A percentile compares a stretch with the other conserved stretches of the same genome.
phyloP scores from a whole-genome alignment of 768 basidiomycete species.

The Psilocybe subaeruginosa region DNA sequence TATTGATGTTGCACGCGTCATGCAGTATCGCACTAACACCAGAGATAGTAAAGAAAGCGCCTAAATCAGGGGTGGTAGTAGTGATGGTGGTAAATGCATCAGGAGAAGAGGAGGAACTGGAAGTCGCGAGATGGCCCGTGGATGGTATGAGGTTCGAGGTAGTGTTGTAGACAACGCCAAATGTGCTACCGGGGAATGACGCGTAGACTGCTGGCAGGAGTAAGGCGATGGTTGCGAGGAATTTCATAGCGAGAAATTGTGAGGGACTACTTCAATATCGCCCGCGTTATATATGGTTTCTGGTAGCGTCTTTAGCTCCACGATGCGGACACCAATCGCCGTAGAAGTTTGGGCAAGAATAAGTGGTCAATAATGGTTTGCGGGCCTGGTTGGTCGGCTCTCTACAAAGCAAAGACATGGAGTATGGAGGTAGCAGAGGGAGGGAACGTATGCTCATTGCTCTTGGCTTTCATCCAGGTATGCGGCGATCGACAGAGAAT shows the following conservation, averaged over 20 bases:
- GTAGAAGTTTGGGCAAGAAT: background rate
- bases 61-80: background rate
- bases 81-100: background rate
- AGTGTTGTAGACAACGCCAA: slow-evolving; percentile 7
- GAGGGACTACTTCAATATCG: background rate
- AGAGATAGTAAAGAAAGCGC: slow-evolving; percentile 5
- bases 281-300: background rate
- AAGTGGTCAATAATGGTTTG: background rate
- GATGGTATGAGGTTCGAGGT: background rate
- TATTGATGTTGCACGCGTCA: background rate
- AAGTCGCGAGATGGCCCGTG: slow-evolving; percentile 5
- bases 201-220: background rate
- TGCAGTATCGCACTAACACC: background rate
- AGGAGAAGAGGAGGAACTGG: background rate
- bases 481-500: background rate
- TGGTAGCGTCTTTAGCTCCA: background rate
- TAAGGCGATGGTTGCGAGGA: background rate
- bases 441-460: too few relatives aligned
- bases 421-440: too few relatives aligned
- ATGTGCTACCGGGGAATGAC: slow-evolving; percentile 10
- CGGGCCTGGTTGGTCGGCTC: background rate
- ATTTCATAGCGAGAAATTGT: background rate
- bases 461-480: background rate
- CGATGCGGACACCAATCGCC: background rate
- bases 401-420: too few relatives aligned